Percentiles rank a stretch among this genome's conserved stretches.
Evolutionary conservation across 1,284 basidiomycete species (phyloP).

Genomic region (Ustilago nuda): DNA sequence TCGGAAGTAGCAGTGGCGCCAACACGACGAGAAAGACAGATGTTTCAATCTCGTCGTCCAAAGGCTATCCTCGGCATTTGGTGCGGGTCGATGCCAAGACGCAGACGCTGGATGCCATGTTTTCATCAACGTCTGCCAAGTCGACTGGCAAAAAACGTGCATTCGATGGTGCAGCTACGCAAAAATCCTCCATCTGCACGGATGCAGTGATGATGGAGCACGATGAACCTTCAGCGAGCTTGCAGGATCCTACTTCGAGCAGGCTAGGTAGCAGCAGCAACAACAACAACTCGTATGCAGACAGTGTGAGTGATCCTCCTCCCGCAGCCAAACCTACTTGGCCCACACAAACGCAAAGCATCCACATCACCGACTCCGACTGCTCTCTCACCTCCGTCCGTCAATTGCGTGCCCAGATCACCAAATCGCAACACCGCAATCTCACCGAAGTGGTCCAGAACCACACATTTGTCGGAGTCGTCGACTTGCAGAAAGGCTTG

Average conservation of each 20-base stretch:
- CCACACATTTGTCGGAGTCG: slow-evolving; percentile 92
- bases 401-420: slow-evolving; percentile 76
- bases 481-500: slow-evolving; percentile 80
- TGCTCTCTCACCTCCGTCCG: slow-evolving; percentile 84
- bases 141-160: slow-evolving; percentile 29
- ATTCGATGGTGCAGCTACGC: slow-evolving; percentile 4
- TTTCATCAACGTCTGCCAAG: slow-evolving; percentile 16
- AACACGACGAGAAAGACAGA: slow-evolving; percentile 9
- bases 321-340: slow-evolving; percentile 15
- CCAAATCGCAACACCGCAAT: slow-evolving; percentile 79
- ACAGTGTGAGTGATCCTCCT: background rate
- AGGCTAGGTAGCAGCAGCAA: background rate
- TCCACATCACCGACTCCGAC: slow-evolving; percentile 79
- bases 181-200: slow-evolving; percentile 1
- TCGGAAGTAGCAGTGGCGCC: slow-evolving; percentile 11
- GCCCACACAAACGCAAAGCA: slow-evolving; percentile 27
- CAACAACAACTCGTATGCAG: background rate
- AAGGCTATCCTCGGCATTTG: slow-evolving; percentile 81
- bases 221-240: slow-evolving; percentile 4
- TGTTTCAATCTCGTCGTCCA: slow-evolving; percentile 25
- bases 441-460: slow-evolving; percentile 85
- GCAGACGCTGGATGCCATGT: slow-evolving; percentile 86
- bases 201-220: slow-evolving; percentile 10
- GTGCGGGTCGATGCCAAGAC: slow-evolving; percentile 89
- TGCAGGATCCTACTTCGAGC: background rate